Evolutionary conservation across 441 rosid species (phyloP).

Genomic region (Eutrema salsugineum): DNA sequence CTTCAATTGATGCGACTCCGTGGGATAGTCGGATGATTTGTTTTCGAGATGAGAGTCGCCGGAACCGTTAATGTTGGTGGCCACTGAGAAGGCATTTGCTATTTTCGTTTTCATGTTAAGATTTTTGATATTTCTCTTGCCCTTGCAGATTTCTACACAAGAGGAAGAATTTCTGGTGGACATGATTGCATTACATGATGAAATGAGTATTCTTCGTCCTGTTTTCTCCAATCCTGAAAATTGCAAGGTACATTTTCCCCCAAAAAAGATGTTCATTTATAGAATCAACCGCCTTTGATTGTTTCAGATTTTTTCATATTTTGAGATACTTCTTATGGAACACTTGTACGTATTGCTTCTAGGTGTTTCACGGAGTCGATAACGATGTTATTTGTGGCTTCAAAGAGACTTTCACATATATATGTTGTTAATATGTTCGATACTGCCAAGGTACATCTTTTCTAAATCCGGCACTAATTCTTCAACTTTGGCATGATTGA

Average conservation of each 20-base stretch:
- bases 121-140: not conserved
- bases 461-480: not conserved
- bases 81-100: no score
- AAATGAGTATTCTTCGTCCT: constrained; percentile 62
- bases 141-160: constrained; percentile 66
- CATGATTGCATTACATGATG: constrained; percentile 75
- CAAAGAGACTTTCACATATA: constrained; percentile 95
- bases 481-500: not conserved
- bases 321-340: not conserved
- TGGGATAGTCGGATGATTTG: no score
- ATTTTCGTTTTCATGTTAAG: not conserved
- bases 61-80: no score
- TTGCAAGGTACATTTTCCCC: constrained; percentile 81
- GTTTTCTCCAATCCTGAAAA: constrained; percentile 71
- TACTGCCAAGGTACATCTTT: constrained; percentile 74
- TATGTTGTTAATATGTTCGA: constrained; percentile 93
- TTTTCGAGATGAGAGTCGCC: no score
- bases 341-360: not conserved
- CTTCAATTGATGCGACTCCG: no score
- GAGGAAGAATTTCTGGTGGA: constrained; percentile 77
- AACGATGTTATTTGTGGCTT: constrained; percentile 91
- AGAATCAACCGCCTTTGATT: not conserved
- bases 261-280: no score
- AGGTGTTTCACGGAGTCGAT: constrained; percentile 99
- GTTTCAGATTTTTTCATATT: not conserved